Evolutionary conservation across 805 yeast species (phyloP).

Genomic region (Candida gorgasii): DNA sequence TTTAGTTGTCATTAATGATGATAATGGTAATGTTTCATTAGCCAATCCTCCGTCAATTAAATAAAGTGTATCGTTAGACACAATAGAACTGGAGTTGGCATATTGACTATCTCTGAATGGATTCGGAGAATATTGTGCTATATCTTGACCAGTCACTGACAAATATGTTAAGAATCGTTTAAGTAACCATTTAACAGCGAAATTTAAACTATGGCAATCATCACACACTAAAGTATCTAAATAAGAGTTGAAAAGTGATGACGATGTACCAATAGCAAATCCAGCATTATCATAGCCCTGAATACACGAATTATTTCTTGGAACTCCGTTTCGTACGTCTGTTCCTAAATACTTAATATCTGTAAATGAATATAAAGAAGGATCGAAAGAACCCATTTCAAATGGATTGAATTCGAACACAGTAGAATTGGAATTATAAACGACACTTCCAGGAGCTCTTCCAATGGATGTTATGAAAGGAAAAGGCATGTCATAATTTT

Average conservation of each 20-base stretch:
- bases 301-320: conserved; percentile 26
- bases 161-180: conserved; percentile 25
- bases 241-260: conserved; percentile 39
- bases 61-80: conserved; percentile 29
- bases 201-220: conserved; percentile 26
- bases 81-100: conserved; percentile 21
- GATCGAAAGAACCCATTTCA: conserved; percentile 45
- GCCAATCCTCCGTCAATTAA: conserved; percentile 44
- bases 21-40: conserved; percentile 37
- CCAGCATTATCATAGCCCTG: conserved; percentile 43
- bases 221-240: conserved; percentile 37
- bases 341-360: conserved; percentile 41
- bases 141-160: conserved; percentile 27
- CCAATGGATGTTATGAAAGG: conserved; percentile 40
- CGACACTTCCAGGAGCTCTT: conserved; percentile 32
- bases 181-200: conserved; percentile 25
- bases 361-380: conserved; percentile 38
- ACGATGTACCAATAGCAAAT: conserved; percentile 39
- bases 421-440: conserved; percentile 36
- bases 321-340: conserved; percentile 30
- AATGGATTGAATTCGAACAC: conserved; percentile 43
- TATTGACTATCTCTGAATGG: conserved; percentile 35
- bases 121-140: conserved; percentile 37
- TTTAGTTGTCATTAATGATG: conserved; percentile 33
- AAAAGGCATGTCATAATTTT: conserved; percentile 42